Conservation (phyloP, 2,329 filamentous ascomycete genomes). For the Cladosporium cucumerinum region DNA sequence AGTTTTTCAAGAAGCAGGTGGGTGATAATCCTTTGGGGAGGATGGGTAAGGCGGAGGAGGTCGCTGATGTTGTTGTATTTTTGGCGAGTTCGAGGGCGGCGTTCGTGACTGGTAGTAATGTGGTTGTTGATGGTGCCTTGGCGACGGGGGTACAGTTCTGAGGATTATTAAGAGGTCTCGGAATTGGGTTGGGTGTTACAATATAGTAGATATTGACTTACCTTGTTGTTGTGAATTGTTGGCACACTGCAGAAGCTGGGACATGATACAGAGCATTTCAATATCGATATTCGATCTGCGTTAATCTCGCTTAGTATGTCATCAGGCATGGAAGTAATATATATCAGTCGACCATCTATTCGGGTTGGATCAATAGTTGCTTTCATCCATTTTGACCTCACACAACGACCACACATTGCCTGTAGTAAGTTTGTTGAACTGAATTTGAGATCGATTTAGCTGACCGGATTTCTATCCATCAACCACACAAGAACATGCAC, state of each 20-base stretch:
- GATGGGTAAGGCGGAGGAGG: conserved; percentile 46
- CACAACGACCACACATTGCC: background rate
- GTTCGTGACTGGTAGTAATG: conserved; percentile 32
- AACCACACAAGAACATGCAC: background rate
- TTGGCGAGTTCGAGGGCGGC: conserved; percentile 33
- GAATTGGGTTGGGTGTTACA: background rate
- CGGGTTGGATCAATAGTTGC: too few species aligned
- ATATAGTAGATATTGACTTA: background rate
- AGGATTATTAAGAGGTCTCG: background rate
- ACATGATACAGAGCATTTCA: background rate
- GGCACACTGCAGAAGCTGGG: background rate
- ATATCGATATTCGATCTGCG: too few species aligned
- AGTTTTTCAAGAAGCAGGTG: conserved; percentile 31
- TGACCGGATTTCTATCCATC: background rate
- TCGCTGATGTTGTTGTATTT: conserved; percentile 51
- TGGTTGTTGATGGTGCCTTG: conserved; percentile 32
- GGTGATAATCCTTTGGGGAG: conserved; percentile 35
- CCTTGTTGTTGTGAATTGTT: background rate
- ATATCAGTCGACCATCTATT: too few species aligned
- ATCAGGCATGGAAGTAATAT: too few species aligned
- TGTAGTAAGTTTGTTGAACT: background rate
- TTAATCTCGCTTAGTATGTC: too few species aligned
- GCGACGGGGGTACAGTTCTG: conserved; percentile 30
- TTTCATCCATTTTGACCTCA: too few species aligned
- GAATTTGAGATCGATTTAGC: background rate